phyloP scores from a whole-genome alignment of 352 stramenopile species.

The Achlya hypogyna region DNA sequence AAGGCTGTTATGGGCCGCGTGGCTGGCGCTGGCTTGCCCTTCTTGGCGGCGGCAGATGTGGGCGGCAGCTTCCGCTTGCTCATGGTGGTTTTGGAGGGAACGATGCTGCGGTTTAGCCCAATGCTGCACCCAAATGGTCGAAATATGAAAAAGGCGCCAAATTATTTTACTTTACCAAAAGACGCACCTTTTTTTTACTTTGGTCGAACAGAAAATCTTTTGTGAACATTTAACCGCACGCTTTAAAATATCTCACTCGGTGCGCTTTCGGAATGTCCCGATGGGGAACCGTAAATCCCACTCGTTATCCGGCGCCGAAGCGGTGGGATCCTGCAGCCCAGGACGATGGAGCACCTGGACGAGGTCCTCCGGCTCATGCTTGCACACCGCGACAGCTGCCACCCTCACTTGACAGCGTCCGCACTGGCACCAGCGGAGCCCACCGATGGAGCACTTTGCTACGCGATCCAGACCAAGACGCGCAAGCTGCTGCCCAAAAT shows the following conservation, averaged over 20 bases:
- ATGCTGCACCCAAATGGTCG: too few species aligned
- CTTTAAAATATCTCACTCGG: too few species aligned
- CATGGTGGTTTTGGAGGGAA: conserved; percentile 11
- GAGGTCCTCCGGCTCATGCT: conserved; percentile 20
- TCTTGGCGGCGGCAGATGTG: not conserved
- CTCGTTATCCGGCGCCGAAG: not conserved
- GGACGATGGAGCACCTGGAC: conserved; percentile 13
- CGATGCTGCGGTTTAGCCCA: too few species aligned
- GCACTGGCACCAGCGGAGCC: not conserved
- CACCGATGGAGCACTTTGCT: conserved; percentile 53
- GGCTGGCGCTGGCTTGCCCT: not conserved
- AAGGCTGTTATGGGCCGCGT: conserved; percentile 14
- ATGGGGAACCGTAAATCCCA: not conserved
- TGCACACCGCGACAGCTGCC: conserved; percentile 12
- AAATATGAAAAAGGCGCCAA: too few species aligned
- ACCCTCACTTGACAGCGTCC: not conserved
- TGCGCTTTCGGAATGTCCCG: not conserved
- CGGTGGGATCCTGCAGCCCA: not conserved
- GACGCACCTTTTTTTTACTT: too few species aligned
- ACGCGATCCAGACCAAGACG: conserved; percentile 33
- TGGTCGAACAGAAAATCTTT: too few species aligned
- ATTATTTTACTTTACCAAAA: too few species aligned
- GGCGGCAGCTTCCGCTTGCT: conserved; percentile 8
- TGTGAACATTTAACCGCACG: too few species aligned
- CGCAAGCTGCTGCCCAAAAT: conserved; percentile 59